A percentile compares a stretch with the other conserved stretches of the same genome.
Evolutionary conservation across 768 basidiomycete genomes (phyloP).

Genomic region (Tephrocybe sp.): DNA sequence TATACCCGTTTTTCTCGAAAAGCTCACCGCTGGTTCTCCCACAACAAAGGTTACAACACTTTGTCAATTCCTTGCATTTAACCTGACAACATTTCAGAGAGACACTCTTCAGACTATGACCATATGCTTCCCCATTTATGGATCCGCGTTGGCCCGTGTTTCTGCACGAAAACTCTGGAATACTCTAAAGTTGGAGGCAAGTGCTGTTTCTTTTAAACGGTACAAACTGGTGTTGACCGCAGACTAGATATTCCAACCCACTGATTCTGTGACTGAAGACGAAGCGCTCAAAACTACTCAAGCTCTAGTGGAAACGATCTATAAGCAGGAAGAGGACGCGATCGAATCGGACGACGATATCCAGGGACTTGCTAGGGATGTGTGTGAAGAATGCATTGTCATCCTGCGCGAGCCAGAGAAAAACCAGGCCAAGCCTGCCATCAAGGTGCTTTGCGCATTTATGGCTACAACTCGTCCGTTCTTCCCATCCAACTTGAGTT

Average conservation of each 20-base stretch:
- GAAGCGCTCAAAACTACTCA: constrained; percentile 71
- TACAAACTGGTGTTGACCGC: constrained; percentile 1
- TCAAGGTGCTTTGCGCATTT: constrained; percentile 77
- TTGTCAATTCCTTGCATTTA: neutral
- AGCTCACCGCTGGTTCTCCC: constrained; percentile 79
- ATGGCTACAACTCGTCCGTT: constrained; percentile 71
- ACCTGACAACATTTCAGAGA: constrained; percentile 44
- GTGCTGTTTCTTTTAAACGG: neutral
- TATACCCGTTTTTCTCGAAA: constrained; percentile 88
- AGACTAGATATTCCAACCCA: constrained; percentile 87
- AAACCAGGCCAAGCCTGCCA: constrained; percentile 84
- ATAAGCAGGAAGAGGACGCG: constrained; percentile 42
- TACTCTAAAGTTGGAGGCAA: constrained; percentile 84
- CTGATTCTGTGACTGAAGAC: constrained; percentile 70
- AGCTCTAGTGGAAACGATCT: constrained; percentile 72
- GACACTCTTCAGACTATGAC: constrained; percentile 83
- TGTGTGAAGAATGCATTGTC: constrained; percentile 77
- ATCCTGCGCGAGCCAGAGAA: constrained; percentile 91
- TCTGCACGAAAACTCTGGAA: constrained; percentile 86
- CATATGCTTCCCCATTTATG: constrained; percentile 83
- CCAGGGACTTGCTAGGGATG: constrained; percentile 65
- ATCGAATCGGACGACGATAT: constrained; percentile 37
- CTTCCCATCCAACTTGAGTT: neutral
- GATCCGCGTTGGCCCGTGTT: constrained; percentile 53
- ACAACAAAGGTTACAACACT: constrained; percentile 68